A percentile compares a stretch with the other conserved stretches of the same genome.
Evolutionary conservation across 2,329 filamentous ascomycete species (phyloP).

Genomic region (Gaeumannomyces tritici): DNA sequence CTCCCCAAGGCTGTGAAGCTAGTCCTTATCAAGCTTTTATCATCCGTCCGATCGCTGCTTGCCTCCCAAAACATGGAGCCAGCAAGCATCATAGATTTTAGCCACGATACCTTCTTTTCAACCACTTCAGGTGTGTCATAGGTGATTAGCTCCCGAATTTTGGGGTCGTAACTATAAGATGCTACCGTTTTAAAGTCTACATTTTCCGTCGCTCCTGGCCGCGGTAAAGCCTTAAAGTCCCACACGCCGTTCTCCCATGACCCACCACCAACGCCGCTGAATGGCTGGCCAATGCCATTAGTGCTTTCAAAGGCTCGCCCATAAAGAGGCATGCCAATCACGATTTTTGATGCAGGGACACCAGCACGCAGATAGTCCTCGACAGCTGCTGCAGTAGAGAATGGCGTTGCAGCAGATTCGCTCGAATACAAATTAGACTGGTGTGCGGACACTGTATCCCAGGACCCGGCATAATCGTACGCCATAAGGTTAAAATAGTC

Average conservation of each 20-base stretch:
- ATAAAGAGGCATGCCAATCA: slow-evolving; percentile 73
- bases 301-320: slow-evolving; percentile 60
- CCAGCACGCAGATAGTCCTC: slow-evolving; percentile 53
- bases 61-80: slow-evolving; percentile 85
- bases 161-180: slow-evolving; percentile 60
- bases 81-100: slow-evolving; percentile 52
- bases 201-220: slow-evolving; percentile 44
- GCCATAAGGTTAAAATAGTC: slow-evolving; percentile 57
- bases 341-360: slow-evolving; percentile 55
- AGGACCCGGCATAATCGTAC: slow-evolving; percentile 65
- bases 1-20: slow-evolving; percentile 29
- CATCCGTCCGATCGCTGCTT: slow-evolving; percentile 53
- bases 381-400: slow-evolving; percentile 57
- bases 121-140: slow-evolving; percentile 59
- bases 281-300: slow-evolving; percentile 53
- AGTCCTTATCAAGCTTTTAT: slow-evolving; percentile 49
- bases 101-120: slow-evolving; percentile 54
- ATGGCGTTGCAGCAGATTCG: slow-evolving; percentile 55
- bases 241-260: slow-evolving; percentile 67
- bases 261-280: slow-evolving; percentile 54
- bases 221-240: slow-evolving; percentile 72
- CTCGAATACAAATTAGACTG: slow-evolving; percentile 61
- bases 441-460: slow-evolving; percentile 54
- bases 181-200: slow-evolving; percentile 51
- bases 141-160: slow-evolving; percentile 53